Base-by-base conservation (phyloP, 345 rosid genomes). In the Citropsis articulata region DNA sequence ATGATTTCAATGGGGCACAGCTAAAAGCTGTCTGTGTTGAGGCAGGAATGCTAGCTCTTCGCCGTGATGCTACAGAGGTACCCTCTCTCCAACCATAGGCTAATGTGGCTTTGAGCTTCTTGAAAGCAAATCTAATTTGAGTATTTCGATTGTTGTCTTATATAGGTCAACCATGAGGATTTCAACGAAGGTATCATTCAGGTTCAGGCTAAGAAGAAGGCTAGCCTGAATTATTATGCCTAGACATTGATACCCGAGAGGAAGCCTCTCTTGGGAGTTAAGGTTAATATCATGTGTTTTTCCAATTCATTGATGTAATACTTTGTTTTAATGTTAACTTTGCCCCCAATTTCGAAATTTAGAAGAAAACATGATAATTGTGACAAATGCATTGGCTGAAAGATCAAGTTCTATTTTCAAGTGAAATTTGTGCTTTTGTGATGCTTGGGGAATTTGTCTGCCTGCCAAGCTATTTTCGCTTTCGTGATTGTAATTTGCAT, bases 181-280 rank as follows among this genome's bases (percentile, higher is more conserved):
- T 97, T 94, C 83, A 94, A 97, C 42, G 99, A 94, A 90, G 99
- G 99, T 25, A 94, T 97, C 69, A 97, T 97, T 81, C 99, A 94
- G 80, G 99, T 97, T 48, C 98, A 97, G 80, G 99, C 99, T 6
- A 97, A 97, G 96, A 97, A 97, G 98, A 97, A 97, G 77, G 89
- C 99, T 68, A 97, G 99, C 83, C 85, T 97, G 76, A 97, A 97
- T 83, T 97, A 97, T 74, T 97, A 97, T 74, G 99, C 99, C 0
- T 97, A 82, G 75, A 69, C 25, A 4, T 24, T 35, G 25, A 72
- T 6, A 24, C 57, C 71, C 2, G 10, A 45, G 4, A 3, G 25
- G 21, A 55, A 66, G 25, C 35, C n/a, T n/a, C 10, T 5, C 21
- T 18, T 16, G 72, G 53, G 57, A 55, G 56, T 28, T 24, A 1